Evolutionary conservation across 176 grass and related monocot species (phyloP).

Genomic region (Ensete glaucum): DNA sequence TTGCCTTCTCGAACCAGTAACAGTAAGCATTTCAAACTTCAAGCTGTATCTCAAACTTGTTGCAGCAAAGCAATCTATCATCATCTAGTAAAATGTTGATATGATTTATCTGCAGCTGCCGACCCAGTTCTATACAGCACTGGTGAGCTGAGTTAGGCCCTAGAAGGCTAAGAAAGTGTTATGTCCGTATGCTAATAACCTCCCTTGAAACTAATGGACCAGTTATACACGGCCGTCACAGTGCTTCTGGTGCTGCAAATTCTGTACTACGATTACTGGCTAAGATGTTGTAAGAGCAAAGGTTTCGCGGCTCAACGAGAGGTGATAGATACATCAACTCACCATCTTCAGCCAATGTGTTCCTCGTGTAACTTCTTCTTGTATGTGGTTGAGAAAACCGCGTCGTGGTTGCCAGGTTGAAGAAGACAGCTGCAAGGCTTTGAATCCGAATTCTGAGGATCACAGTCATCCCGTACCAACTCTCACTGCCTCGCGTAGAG

Average conservation of each 20-base stretch:
- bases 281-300: not conserved
- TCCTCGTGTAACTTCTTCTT: too few species aligned
- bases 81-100: too few species aligned
- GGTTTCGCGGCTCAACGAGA: not conserved
- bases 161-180: too few species aligned
- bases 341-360: too few species aligned
- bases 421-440: not conserved
- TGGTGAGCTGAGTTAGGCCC: not conserved
- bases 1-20: conserved; percentile 18
- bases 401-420: too few species aligned
- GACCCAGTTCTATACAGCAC: conserved; percentile 19
- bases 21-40: not conserved
- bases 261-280: conserved; percentile 9
- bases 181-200: too few species aligned
- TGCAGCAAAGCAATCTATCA: too few species aligned
- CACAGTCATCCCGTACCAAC: not conserved
- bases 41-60: too few species aligned
- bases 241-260: conserved; percentile 8
- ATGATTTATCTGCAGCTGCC: conserved; percentile 7
- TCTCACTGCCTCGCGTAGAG: too few species aligned
- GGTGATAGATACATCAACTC: not conserved
- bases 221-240: conserved; percentile 17
- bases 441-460: not conserved
- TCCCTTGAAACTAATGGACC: not conserved
- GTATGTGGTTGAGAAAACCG: too few species aligned